Evolutionary conservation across 257 asterid genomes (phyloP), one percentile per base, ranked within the genome.

Genomic region (Osmanthus fragrans): DNA sequence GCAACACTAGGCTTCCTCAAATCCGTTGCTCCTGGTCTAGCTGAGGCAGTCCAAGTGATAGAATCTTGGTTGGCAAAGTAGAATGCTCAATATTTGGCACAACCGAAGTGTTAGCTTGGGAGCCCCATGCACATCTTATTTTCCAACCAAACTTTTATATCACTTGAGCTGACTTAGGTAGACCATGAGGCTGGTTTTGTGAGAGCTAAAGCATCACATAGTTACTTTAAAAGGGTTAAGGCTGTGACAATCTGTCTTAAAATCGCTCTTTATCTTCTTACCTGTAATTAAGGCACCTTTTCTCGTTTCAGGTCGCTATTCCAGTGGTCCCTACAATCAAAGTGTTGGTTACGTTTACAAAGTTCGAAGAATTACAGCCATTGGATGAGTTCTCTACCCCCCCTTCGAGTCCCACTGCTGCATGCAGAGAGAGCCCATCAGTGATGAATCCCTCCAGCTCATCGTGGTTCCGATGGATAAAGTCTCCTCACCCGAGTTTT

Each of bases 381-480:
- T 69, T 88, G 77, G 99, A 93, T 30, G 99, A 96, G 84, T 93
- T 91, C 79, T 87, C 95, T 11, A 92, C 97, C 10, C 97, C 99
- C 33, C 98, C 98, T 65, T 87, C 97, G 16, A 92, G 97, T 37
- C 97, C 97, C 76, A 78, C 90, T 40, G 82, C 85, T 33, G 78
- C 84, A 6, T 84, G 83, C 80, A 85, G 69, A 78, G 97, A 91
- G 77, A 90, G 89, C 87, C 88, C 96, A 5, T 19, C 86, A 9
- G 77, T 81, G 74, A 16, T 27, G 45, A 90, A 84, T 77, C 16
- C 96, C n/a, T 84, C 97, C 7, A 86, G 75, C 76, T 84, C 97
- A 3, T 93, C 99, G 27, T 93, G 99, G 98, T 93, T 95, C 84
- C 97, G 90, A 82, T 95, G 98, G 98, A 89, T 91, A 75, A 95